A percentile compares a stretch with the other conserved stretches of the same genome.
Conservation (phyloP, 768 basidiomycete species). For the Lentinula boryana region DNA sequence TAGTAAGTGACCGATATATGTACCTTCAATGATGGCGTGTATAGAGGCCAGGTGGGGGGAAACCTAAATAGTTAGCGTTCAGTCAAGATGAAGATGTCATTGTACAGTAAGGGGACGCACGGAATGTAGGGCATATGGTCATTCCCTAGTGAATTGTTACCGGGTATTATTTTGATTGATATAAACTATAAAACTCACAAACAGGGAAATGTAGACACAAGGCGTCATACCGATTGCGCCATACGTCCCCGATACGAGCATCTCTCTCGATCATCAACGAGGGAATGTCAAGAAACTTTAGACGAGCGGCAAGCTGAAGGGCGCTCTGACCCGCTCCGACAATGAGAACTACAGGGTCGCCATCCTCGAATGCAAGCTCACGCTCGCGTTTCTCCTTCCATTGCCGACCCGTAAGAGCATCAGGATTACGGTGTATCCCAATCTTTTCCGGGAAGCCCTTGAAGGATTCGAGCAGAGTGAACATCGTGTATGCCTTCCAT, state of each 20-base stretch:
- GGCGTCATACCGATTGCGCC: constrained; percentile 40
- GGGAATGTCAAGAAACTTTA: constrained; percentile 52
- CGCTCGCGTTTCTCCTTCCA: neutral
- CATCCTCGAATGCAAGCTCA: constrained; percentile 7
- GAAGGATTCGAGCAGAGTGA: constrained; percentile 2
- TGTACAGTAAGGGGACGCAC: neutral
- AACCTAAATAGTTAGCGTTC: constrained; percentile 16
- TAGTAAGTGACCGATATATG: no score
- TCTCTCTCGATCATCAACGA: constrained; percentile 56
- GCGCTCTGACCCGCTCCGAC: constrained; percentile 69
- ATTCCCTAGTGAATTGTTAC: constrained; percentile 17
- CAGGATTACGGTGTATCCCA: neutral
- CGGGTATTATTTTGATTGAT: neutral
- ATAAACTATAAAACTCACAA: constrained; percentile 13
- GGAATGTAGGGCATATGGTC: constrained; percentile 38
- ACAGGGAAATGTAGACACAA: constrained; percentile 34
- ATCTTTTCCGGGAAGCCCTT: constrained; percentile 5
- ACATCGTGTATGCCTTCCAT: constrained; percentile 6
- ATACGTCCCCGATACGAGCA: constrained; percentile 44
- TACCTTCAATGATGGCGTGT: constrained; percentile 34
- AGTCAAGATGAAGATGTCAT: neutral
- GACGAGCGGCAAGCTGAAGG: constrained; percentile 54
- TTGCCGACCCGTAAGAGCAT: neutral
- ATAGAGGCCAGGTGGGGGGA: constrained; percentile 36
- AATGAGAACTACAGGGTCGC: constrained; percentile 25